Evolutionary conservation across 768 basidiomycete genomes (phyloP).

Genomic region (Macrocybe gigantea): DNA sequence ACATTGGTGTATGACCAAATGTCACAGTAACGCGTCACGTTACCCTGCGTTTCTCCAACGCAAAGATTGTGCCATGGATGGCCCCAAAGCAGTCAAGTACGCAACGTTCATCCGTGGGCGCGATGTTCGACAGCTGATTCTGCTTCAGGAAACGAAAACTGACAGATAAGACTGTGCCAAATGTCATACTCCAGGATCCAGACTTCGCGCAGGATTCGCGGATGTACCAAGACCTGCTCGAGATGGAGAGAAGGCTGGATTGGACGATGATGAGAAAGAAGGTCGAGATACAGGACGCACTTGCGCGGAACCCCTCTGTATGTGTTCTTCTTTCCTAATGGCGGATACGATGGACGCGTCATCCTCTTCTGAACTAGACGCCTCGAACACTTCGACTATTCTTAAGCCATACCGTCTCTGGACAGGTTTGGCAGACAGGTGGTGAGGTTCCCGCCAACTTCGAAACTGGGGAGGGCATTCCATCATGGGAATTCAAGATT

Average conservation of each 20-base stretch:
- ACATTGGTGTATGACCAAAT: no score
- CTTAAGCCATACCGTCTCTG: slow-evolving; percentile 80
- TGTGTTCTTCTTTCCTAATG: slow-evolving; percentile 9
- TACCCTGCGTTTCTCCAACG: neutral
- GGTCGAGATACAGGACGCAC: slow-evolving; percentile 87
- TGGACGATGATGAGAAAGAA: slow-evolving; percentile 93
- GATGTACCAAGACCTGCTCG: slow-evolving; percentile 82
- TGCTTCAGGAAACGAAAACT: slow-evolving; percentile 66
- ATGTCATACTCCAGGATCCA: slow-evolving; percentile 66
- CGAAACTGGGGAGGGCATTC: slow-evolving; percentile 84
- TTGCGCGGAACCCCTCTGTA: slow-evolving; percentile 69
- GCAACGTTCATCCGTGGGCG: neutral
- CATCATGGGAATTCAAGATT: slow-evolving; percentile 83
- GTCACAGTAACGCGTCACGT: no score
- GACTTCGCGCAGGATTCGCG: slow-evolving; percentile 76
- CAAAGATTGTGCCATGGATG: slow-evolving; percentile 22
- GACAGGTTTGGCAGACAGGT: slow-evolving; percentile 78
- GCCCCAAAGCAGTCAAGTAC: slow-evolving; percentile 32
- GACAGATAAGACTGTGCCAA: slow-evolving; percentile 74
- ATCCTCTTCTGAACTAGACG: slow-evolving; percentile 40
- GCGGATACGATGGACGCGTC: slow-evolving; percentile 5
- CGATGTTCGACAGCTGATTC: neutral
- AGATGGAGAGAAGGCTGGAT: slow-evolving; percentile 88
- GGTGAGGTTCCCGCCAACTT: slow-evolving; percentile 45
- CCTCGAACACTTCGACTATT: slow-evolving; percentile 82